Evolutionary conservation across 441 rosid species (phyloP).

Genomic region (Viola pubescens): DNA sequence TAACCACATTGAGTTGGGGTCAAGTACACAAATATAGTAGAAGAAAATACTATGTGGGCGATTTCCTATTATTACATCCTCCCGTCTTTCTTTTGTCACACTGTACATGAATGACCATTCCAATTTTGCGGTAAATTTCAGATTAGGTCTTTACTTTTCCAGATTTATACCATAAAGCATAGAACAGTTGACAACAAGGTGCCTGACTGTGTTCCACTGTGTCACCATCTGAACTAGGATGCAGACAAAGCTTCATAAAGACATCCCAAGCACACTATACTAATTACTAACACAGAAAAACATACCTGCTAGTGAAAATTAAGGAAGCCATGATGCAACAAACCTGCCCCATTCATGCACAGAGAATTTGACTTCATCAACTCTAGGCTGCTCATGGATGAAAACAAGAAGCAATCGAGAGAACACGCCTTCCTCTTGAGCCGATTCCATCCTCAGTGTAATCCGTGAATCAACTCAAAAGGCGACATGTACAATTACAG

Average conservation of each 20-base stretch:
- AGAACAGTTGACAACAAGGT: too few species aligned
- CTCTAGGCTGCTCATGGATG: slow-evolving; percentile 3
- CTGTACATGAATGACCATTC: too few species aligned
- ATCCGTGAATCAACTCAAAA: slow-evolving; percentile 12
- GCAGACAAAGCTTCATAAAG: neutral
- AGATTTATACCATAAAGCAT: too few species aligned
- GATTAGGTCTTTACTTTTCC: too few species aligned
- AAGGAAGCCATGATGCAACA: slow-evolving; percentile 15
- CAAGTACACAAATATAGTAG: too few species aligned
- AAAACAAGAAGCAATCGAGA: slow-evolving; percentile 15
- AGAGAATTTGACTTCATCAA: slow-evolving; percentile 17
- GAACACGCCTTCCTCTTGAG: slow-evolving; percentile 22
- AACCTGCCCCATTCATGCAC: slow-evolving; percentile 25
- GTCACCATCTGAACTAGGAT: too few species aligned
- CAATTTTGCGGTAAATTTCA: too few species aligned
- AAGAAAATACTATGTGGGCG: too few species aligned
- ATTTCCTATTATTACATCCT: too few species aligned
- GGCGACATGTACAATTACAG: slow-evolving; percentile 14
- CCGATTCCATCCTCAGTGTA: slow-evolving; percentile 12
- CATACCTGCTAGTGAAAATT: slow-evolving; percentile 23
- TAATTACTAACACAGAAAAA: slow-evolving; percentile 13
- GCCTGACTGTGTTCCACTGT: too few species aligned
- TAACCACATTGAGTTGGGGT: too few species aligned
- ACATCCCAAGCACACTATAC: slow-evolving; percentile 7
- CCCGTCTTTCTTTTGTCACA: too few species aligned